phyloP scores from a whole-genome alignment of 2,329 filamentous ascomycete genomes.

The Diaporthe velutina region DNA sequence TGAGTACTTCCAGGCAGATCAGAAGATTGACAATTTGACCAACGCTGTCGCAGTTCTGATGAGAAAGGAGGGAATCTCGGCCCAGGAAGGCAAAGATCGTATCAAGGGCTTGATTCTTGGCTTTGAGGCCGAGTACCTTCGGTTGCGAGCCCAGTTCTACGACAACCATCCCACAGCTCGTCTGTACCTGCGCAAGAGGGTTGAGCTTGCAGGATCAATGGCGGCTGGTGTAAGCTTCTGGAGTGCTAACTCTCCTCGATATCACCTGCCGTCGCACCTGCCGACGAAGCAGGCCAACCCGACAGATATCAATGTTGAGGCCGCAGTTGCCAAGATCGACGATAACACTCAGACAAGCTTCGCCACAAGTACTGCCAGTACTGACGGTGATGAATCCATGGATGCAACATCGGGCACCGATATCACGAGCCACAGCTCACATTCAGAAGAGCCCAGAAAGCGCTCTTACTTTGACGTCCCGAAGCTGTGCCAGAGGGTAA shows the following conservation, averaged over 20 bases:
- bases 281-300: neutral
- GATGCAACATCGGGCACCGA: constrained; percentile 14
- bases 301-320: neutral
- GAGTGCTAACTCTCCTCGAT: constrained; percentile 8
- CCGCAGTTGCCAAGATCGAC: neutral
- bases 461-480: neutral
- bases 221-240: constrained; percentile 10
- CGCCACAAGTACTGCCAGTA: neutral
- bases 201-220: constrained; percentile 1
- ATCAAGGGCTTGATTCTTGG: neutral
- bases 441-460: neutral
- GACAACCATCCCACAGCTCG: neutral
- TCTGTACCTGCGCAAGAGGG: neutral
- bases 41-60: neutral
- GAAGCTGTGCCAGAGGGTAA: neutral
- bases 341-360: neutral
- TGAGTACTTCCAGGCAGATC: neutral
- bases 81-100: neutral
- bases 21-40: neutral
- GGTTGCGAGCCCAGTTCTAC: neutral
- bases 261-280: neutral
- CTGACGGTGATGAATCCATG: neutral
- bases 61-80: constrained; percentile 5
- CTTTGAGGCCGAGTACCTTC: constrained; percentile 1
- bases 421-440: constrained; percentile 4